phyloP scores from a whole-genome alignment of 177 flowering plant genomes.

The Vitis hybrid region DNA sequence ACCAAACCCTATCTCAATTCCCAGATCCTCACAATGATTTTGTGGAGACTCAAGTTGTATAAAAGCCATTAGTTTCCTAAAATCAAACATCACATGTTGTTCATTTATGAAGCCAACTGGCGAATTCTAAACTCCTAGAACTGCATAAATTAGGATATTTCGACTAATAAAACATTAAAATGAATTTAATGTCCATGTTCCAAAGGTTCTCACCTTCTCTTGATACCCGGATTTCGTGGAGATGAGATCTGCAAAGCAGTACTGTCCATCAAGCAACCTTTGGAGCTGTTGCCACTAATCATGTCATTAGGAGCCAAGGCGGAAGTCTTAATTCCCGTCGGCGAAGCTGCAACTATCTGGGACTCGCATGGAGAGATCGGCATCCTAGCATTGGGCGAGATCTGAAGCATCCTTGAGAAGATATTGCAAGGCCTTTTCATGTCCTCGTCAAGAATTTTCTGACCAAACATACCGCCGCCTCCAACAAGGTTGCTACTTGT shows the following conservation, averaged over 20 bases:
- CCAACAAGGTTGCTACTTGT: neutral
- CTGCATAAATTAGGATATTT: too few species aligned
- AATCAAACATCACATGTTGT: too few species aligned
- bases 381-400: constrained; percentile 46
- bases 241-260: constrained; percentile 67
- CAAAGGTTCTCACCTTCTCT: constrained; percentile 60
- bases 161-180: too few species aligned
- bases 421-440: constrained; percentile 42
- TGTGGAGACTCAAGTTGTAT: too few species aligned
- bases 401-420: constrained; percentile 79
- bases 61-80: too few species aligned
- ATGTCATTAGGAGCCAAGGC: constrained; percentile 25
- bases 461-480: constrained; percentile 13
- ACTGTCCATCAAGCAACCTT: constrained; percentile 32
- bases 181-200: too few species aligned
- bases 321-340: constrained; percentile 22
- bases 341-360: constrained; percentile 20
- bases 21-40: too few species aligned
- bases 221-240: constrained; percentile 75
- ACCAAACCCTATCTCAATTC: too few species aligned
- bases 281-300: constrained; percentile 23
- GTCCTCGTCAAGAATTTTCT: constrained; percentile 29
- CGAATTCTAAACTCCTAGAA: too few species aligned
- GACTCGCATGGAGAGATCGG: constrained; percentile 26
- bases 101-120: too few species aligned